Evolutionary conservation across 805 yeast genomes (phyloP).

Genomic region (Saturnispora diversa): DNA sequence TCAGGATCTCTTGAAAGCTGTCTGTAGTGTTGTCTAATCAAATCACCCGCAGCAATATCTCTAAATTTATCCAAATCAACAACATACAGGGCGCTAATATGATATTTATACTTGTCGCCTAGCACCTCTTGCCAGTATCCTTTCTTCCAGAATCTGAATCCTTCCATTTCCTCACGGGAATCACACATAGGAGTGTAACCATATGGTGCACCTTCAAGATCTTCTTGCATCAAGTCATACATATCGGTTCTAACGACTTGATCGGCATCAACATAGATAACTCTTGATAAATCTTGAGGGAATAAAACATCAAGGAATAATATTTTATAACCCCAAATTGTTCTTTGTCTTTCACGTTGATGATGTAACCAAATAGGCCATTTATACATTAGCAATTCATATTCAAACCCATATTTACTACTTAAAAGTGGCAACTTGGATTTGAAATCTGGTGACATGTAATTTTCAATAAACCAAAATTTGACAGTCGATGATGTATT

Average conservation of each 20-base stretch:
- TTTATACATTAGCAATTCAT: conserved; percentile 71
- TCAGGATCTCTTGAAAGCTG: conserved; percentile 67
- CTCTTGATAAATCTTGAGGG: conserved; percentile 66
- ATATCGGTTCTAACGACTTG: conserved; percentile 73
- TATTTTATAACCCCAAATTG: conserved; percentile 84
- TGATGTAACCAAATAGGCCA: conserved; percentile 90
- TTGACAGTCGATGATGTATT: conserved; percentile 59
- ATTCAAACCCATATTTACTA: conserved; percentile 50
- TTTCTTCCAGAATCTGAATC: conserved; percentile 83
- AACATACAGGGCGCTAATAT: conserved; percentile 77
- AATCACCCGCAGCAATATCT: conserved; percentile 64
- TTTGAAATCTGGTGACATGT: conserved; percentile 63
- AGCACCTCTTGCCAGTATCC: conserved; percentile 80
- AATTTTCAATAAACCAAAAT: conserved; percentile 83
- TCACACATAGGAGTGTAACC: conserved; percentile 87
- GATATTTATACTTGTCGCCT: conserved; percentile 53
- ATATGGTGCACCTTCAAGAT: conserved; percentile 74
- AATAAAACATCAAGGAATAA: conserved; percentile 80
- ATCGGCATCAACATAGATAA: conserved; percentile 82
- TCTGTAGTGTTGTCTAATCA: conserved; percentile 77
- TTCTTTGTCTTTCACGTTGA: conserved; percentile 71
- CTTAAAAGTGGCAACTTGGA: conserved; percentile 54
- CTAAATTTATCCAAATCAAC: conserved; percentile 69
- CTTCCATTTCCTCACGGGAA: conserved; percentile 71
- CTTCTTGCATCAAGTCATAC: conserved; percentile 56